Percentiles rank a stretch among this genome's conserved stretches.
Conservation (phyloP, 2,329 filamentous ascomycete species). For the Bipolaris cookei region DNA sequence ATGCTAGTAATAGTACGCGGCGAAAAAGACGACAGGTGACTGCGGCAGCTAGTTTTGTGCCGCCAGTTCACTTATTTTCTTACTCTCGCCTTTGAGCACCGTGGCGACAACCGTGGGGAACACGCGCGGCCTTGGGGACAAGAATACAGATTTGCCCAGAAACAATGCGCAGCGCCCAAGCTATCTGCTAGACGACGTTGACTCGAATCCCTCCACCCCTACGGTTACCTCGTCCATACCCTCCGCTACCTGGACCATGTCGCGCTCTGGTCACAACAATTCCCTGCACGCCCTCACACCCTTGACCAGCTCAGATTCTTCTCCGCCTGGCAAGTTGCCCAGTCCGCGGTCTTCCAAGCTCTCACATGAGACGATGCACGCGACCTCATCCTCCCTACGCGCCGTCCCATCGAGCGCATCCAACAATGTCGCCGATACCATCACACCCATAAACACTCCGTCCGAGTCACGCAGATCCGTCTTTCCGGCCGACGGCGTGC, state of each 20-base stretch:
- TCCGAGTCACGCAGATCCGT: conserved; percentile 55
- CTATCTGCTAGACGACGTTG: conserved; percentile 73
- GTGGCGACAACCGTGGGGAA: conserved; percentile 23
- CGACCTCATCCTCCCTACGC: conserved; percentile 39
- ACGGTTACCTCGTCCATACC: conserved; percentile 71
- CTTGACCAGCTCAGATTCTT: conserved; percentile 70
- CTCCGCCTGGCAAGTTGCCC: conserved; percentile 62
- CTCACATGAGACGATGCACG: conserved; percentile 47
- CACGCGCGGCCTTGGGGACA: conserved; percentile 22
- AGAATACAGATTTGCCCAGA: conserved; percentile 30
- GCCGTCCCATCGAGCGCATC: conserved; percentile 41
- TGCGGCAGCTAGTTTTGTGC: conserved; percentile 35
- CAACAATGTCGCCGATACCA: conserved; percentile 55
- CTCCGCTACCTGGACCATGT: conserved; percentile 62
- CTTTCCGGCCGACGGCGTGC: conserved; percentile 59
- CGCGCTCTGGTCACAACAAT: conserved; percentile 62
- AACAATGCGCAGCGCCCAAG: conserved; percentile 51
- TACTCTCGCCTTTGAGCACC: conserved; percentile 20
- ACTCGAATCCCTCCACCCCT: conserved; percentile 70
- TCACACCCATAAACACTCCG: conserved; percentile 54
- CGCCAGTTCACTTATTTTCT: conserved; percentile 33
- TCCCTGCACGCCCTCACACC: conserved; percentile 66
- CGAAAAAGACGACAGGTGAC: conserved; percentile 27
- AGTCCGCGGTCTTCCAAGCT: conserved; percentile 59
- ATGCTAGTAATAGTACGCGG: conserved; percentile 59